Evolutionary conservation across 352 stramenopile genomes (phyloP), one percentile per base, ranked within the genome.

Genomic region (Globisporangium abappressorium): DNA sequence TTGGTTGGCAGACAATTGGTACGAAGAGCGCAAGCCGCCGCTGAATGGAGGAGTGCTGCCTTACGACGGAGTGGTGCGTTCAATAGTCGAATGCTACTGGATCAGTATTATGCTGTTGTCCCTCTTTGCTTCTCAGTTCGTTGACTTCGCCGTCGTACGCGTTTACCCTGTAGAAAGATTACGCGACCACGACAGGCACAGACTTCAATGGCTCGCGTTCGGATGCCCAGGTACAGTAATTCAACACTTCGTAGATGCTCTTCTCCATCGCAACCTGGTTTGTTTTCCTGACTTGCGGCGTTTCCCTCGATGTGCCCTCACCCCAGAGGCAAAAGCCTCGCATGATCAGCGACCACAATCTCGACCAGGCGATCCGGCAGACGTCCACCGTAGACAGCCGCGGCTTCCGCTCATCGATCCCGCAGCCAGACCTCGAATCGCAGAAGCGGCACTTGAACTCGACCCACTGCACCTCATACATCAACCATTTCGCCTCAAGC

Each of bases 11-110:
- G 87, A 91, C 63, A 95, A 95, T 61, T 95, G 87, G 87, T 93
- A 82, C 62, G 87, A 95, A 76, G 87, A 95, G 64, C 84, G 87
- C 20, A 69, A 74, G 2, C 53, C 71, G 55, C 77, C 84, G 22
- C 66, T 95, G 12, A 90, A 89, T 30, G 82, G 87, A 15, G 82
- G 87, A 15, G 82, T 93, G 0, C 73, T 95, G 12, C 87, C 87
- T 36, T 56, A 72, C 20, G 83, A 94, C 65, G 75, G 75, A 66
- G 54, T 74, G 78, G 86, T 93, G 71, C 38, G 77, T 41, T 20
- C 18, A 20, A 51, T 22, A 24, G 22, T 2, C 15, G 14, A n/a
- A 20, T 49, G 15, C 38, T 46, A 12, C 3, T 46, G 18, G 12
- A 46, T 33, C 8, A 41, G 5, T 12, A 41, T 41, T 6, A n/a